Evolutionary conservation across 768 basidiomycete species (phyloP).

Genomic region (Amanita thiersii): DNA sequence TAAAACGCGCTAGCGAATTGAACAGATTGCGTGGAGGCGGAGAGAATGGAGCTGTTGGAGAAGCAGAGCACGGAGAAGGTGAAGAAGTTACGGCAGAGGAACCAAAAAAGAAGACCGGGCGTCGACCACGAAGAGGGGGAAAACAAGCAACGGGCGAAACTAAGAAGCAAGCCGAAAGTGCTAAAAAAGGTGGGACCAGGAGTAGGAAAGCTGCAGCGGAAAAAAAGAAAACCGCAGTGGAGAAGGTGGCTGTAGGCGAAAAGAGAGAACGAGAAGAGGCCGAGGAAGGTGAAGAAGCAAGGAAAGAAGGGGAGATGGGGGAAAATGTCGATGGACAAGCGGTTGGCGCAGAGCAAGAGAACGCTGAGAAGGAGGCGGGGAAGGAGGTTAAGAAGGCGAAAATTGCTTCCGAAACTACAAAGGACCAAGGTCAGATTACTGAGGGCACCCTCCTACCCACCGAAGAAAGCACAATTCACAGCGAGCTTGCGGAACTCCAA

Average conservation of each 20-base stretch:
- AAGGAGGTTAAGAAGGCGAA: constrained; percentile 20
- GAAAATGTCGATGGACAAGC: constrained; percentile 4
- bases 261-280: constrained; percentile 15
- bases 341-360: constrained; percentile 9
- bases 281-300: constrained; percentile 3
- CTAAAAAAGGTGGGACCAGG: constrained; percentile 1
- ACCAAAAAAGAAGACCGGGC: constrained; percentile 9
- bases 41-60: background rate
- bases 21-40: constrained; percentile 12
- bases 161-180: constrained; percentile 1
- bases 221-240: background rate
- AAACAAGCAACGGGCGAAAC: background rate
- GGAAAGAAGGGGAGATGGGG: constrained; percentile 1
- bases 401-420: background rate
- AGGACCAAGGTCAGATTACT: background rate
- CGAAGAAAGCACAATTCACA: background rate
- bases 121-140: background rate
- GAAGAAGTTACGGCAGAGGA: background rate
- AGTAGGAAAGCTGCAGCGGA: background rate
- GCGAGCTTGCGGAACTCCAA: background rate
- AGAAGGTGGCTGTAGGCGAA: constrained; percentile 14
- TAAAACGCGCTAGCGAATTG: constrained; percentile 21
- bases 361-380: constrained; percentile 12
- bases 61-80: background rate
- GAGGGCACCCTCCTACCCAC: background rate